These are phyloP conservation scores for Penicillium herquei DNA, from an alignment of 495 filamentous ascomycete genomes.

Conservation along the genomic window DNA sequence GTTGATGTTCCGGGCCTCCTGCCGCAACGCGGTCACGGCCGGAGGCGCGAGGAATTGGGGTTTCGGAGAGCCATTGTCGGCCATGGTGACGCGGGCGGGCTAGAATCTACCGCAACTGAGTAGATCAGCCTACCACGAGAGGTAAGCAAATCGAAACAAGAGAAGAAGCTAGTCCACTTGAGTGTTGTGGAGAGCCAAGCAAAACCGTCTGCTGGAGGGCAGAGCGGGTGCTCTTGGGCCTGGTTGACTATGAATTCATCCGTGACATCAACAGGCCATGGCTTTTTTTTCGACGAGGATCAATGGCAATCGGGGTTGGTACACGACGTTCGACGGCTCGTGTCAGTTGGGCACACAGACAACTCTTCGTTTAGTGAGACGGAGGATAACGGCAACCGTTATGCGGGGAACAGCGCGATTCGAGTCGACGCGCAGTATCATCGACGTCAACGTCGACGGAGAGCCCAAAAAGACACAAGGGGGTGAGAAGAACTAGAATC, in stretches of 20 bases:
- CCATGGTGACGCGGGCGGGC: constrained; percentile 35
- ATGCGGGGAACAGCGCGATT: constrained; percentile 42
- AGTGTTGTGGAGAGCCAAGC: constrained; percentile 24
- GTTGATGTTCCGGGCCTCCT: constrained; percentile 47
- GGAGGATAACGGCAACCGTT: constrained; percentile 31
- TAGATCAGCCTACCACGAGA: not conserved
- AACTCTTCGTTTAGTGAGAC: constrained; percentile 16
- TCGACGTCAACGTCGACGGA: constrained; percentile 31
- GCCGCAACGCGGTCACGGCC: constrained; percentile 52
- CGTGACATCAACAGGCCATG: constrained; percentile 47
- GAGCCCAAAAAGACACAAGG: constrained; percentile 20
- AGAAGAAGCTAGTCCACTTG: constrained; percentile 5
- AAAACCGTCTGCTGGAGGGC: constrained; percentile 49
- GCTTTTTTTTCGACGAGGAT: constrained; percentile 21
- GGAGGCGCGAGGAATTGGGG: constrained; percentile 49
- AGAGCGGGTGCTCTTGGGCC: constrained; percentile 45
- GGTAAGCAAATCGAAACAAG: not conserved
- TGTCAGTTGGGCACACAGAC: not conserved
- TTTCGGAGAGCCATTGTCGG: constrained; percentile 41
- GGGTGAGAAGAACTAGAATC: constrained; percentile 3
- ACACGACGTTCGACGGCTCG: not conserved
- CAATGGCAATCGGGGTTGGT: not conserved
- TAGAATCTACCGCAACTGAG: not conserved
- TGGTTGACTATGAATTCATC: constrained; percentile 44
- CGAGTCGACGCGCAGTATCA: constrained; percentile 38